Evolutionary conservation across 495 filamentous ascomycete genomes (phyloP), one percentile per base, ranked within the genome.

Genomic region (Coniosporium apollinis): DNA sequence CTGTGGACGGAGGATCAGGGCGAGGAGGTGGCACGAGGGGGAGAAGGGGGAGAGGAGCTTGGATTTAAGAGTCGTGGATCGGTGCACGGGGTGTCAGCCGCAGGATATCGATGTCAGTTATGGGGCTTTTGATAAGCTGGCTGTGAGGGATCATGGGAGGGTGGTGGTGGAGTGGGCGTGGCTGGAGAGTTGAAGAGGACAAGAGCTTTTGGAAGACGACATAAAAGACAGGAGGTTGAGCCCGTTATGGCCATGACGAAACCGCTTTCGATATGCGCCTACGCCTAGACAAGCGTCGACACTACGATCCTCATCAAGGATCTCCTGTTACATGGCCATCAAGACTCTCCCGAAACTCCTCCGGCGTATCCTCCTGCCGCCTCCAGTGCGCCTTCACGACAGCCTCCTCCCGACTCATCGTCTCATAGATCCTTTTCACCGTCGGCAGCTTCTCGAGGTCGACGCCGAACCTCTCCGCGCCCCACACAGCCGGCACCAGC

Each of bases 41-140:
- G 42, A 39, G 3, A 52, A 46, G 5, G 52, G 47, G 14, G 44
- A 53, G 21, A 45, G 47, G 9, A 71, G 63, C 24, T 60, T 80
- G 0, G 74, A 78, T 49, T 69, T 84, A 3, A 73, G 52, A 26
- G 72, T 91, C 0, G 78, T 83, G 10, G 82, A 89, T 60, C 58
- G 80, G 21, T 87, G 82, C 24, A 26, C 24, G 7, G 76, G 72
- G 0, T 86, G 82, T 48, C 41, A 55, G 25, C 56, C 65, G 10
- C 59, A 59, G 3, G 80, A 86, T 58, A 37, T 87, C 8, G 80
- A 86, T 59, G 61, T 82, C 14, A 74, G 66, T 9, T 52, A 62
- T 4, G 49, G 52, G 3, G 69, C 72, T 8, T 86, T 86, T 51
- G 54, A 62, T 18, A 45, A 61, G 36, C 41, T 86, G 33, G 79